Evolutionary conservation across 768 basidiomycete species (phyloP).

Genomic region (Pleurotus tuoliensis): DNA sequence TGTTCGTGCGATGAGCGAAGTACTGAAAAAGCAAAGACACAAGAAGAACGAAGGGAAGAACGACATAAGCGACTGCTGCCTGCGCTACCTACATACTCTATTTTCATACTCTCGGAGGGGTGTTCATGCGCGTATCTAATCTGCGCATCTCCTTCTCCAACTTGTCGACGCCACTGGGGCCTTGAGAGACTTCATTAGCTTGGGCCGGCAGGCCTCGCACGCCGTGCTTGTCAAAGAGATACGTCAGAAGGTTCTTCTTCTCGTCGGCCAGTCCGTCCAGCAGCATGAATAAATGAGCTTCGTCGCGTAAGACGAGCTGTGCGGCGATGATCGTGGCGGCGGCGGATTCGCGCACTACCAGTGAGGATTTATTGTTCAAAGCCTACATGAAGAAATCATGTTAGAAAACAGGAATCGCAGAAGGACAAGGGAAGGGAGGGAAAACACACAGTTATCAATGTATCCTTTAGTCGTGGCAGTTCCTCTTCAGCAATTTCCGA

Average conservation of each 20-base stretch:
- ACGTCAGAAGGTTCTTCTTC: constrained; percentile 87
- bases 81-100: not conserved
- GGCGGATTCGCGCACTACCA: constrained; percentile 82
- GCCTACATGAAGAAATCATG: constrained; percentile 37
- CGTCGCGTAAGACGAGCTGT: constrained; percentile 78
- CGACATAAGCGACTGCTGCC: not conserved
- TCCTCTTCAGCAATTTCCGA: constrained; percentile 86
- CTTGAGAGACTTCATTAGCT: constrained; percentile 32
- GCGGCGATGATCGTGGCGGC: constrained; percentile 81
- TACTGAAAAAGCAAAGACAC: not conserved
- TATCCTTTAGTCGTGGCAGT: constrained; percentile 68
- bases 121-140: constrained; percentile 75
- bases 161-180: constrained; percentile 56
- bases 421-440: constrained; percentile 1
- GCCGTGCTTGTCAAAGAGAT: constrained; percentile 85
- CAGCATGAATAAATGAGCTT: constrained; percentile 76
- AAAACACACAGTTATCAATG: constrained; percentile 62
- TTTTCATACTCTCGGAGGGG: constrained; percentile 44
- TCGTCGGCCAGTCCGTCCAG: constrained; percentile 83
- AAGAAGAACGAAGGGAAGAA: not conserved
- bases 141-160: constrained; percentile 79
- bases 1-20: not conserved
- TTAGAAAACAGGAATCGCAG: not conserved
- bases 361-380: constrained; percentile 64
- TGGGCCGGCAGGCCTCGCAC: constrained; percentile 64